These are phyloP conservation scores for Cunninghamia lanceolata DNA, from an alignment of 75 land plant genomes.

Conservation along the genomic window DNA sequence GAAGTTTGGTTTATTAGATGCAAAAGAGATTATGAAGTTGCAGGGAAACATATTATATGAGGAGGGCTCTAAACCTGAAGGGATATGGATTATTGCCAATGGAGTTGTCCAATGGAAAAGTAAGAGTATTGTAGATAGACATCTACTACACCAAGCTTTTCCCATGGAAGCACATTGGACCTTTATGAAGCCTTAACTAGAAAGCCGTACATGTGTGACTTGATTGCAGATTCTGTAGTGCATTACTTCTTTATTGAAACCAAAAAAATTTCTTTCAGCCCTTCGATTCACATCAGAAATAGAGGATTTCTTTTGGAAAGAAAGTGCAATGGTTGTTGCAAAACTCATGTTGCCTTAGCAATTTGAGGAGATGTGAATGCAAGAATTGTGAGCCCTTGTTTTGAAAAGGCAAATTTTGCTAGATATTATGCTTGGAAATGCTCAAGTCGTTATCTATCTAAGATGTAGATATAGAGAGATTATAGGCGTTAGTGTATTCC, in stretches of 20 bases:
- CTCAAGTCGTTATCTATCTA: no score
- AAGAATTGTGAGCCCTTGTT: slow-evolving; percentile 65
- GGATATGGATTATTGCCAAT: slow-evolving; percentile 89
- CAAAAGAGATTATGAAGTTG: slow-evolving; percentile 71
- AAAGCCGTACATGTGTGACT: slow-evolving; percentile 76
- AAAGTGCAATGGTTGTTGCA: slow-evolving; percentile 75
- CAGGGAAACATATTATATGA: slow-evolving; percentile 55
- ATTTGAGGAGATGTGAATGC: slow-evolving; percentile 76
- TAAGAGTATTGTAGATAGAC: slow-evolving; percentile 40
- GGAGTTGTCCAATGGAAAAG: slow-evolving; percentile 91
- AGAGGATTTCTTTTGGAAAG: slow-evolving; percentile 95
- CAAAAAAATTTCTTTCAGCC: slow-evolving; percentile 56
- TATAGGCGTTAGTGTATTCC: no score
- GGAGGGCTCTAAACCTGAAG: slow-evolving; percentile 77
- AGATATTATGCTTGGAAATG: no score
- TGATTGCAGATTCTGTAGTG: slow-evolving; percentile 84
- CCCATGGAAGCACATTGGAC: slow-evolving; percentile 95
- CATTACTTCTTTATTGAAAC: slow-evolving; percentile 84
- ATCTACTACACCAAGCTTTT: slow-evolving; percentile 73
- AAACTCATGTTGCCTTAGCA: slow-evolving; percentile 72
- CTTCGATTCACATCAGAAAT: slow-evolving; percentile 50
- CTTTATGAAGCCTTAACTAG: slow-evolving; percentile 87
- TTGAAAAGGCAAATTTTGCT: no score
- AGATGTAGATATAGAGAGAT: no score
- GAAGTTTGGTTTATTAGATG: slow-evolving; percentile 75